Evolutionary conservation across 495 filamentous ascomycete genomes (phyloP).

Genomic region (Cercophora newfieldiana): DNA sequence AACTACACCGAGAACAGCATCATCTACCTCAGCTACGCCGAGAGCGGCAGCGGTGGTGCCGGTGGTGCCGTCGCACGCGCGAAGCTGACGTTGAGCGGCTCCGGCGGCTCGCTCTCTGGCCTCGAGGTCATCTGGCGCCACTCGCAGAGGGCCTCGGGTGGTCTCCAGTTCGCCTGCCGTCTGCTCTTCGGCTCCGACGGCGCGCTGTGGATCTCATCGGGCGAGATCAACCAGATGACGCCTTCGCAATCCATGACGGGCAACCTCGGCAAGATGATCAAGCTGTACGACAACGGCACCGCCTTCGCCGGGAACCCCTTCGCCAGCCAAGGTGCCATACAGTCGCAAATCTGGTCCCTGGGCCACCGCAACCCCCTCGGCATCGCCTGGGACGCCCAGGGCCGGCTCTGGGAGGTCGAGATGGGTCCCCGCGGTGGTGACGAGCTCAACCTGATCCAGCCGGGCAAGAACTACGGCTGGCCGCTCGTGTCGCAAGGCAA

Average conservation of each 20-base stretch:
- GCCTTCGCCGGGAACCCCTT: slow-evolving; percentile 37
- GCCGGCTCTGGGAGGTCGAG: slow-evolving; percentile 40
- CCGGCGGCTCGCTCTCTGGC: slow-evolving; percentile 35
- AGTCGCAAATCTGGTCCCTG: slow-evolving; percentile 36
- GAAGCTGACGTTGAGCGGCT: slow-evolving; percentile 35
- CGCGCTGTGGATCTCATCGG: slow-evolving; percentile 39
- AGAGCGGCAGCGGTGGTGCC: slow-evolving; percentile 31
- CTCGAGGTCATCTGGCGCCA: slow-evolving; percentile 40
- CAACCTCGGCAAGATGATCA: slow-evolving; percentile 41
- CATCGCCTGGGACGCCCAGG: slow-evolving; percentile 39
- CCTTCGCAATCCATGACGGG: slow-evolving; percentile 37
- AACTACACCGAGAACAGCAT: slow-evolving; percentile 38
- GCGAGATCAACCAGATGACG: slow-evolving; percentile 39
- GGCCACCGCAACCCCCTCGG: slow-evolving; percentile 40
- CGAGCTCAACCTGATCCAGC: slow-evolving; percentile 40
- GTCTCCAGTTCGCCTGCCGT: slow-evolving; percentile 36
- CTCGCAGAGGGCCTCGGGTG: slow-evolving; percentile 33
- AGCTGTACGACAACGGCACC: slow-evolving; percentile 39
- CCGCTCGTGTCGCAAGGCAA: slow-evolving; percentile 36
- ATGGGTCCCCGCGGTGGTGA: slow-evolving; percentile 41
- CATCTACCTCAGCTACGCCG: slow-evolving; percentile 39
- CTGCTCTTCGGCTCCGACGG: slow-evolving; percentile 35
- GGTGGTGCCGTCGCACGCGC: slow-evolving; percentile 38
- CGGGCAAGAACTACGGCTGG: slow-evolving; percentile 40
- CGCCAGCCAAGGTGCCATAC: slow-evolving; percentile 32